Percentiles rank a stretch among this genome's conserved stretches.
These are phyloP conservation scores for Calonectria fujianensis DNA, from an alignment of 2,329 filamentous ascomycete genomes.

Conservation along the genomic window DNA sequence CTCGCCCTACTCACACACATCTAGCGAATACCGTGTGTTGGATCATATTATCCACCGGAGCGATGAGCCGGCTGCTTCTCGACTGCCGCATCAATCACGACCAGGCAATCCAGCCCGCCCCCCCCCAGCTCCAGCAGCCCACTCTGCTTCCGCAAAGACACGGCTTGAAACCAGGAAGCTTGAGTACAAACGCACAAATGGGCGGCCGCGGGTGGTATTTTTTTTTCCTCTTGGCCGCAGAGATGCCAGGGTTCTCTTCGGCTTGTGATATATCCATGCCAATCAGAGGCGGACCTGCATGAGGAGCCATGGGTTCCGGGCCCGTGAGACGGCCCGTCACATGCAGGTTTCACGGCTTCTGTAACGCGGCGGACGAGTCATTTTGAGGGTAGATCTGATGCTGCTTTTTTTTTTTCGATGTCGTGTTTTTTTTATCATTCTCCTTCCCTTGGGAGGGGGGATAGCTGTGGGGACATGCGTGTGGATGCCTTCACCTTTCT, in stretches of 20 bases:
- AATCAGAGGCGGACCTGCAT: constrained; percentile 49
- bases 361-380: constrained; percentile 40
- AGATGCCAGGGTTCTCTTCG: background rate
- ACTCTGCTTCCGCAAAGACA: constrained; percentile 39
- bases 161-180: constrained; percentile 32
- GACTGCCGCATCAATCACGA: constrained; percentile 55
- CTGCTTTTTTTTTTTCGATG: constrained; percentile 36
- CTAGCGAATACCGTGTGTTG: constrained; percentile 28
- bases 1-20: constrained; percentile 32
- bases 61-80: constrained; percentile 8
- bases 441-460: constrained; percentile 15
- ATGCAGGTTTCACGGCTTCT: constrained; percentile 29
- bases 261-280: constrained; percentile 41
- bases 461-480: constrained; percentile 44
- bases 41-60: constrained; percentile 27
- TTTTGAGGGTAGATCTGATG: constrained; percentile 43
- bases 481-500: constrained; percentile 35
- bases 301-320: constrained; percentile 30
- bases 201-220: constrained; percentile 32
- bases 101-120: constrained; percentile 17
- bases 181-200: constrained; percentile 56
- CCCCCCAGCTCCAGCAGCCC: constrained; percentile 6
- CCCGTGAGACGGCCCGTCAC: constrained; percentile 32
- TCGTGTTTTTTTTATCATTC: constrained; percentile 7
- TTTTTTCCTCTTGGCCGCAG: constrained; percentile 13